phyloP scores from a whole-genome alignment of 1,284 basidiomycete species.

The Pseudozyma flocculosa region DNA sequence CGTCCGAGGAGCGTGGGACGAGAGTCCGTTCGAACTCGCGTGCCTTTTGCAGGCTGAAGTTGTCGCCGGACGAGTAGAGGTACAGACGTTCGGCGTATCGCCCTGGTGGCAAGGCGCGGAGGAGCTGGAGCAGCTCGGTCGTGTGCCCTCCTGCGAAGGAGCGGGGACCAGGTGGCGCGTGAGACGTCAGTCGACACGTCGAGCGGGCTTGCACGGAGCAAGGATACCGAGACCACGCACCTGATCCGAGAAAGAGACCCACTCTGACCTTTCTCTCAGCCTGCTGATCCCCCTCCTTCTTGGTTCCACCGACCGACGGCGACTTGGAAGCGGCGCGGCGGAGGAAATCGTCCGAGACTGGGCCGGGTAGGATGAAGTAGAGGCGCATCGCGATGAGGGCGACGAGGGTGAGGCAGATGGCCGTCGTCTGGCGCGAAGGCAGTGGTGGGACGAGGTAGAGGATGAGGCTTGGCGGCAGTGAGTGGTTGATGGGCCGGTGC shows the following conservation, averaged over 20 bases:
- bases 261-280: constrained; percentile 44
- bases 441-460: constrained; percentile 26
- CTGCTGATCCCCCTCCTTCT: too few species aligned
- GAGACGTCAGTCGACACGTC: too few species aligned
- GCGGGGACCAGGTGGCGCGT: too few species aligned
- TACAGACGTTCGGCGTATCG: constrained; percentile 79
- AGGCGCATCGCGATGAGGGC: constrained; percentile 7
- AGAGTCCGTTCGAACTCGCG: constrained; percentile 68
- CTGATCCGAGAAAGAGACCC: constrained; percentile 68
- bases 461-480: constrained; percentile 21
- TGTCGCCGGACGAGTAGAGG: constrained; percentile 78
- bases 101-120: constrained; percentile 73
- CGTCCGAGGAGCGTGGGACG: constrained; percentile 39
- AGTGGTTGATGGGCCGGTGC: constrained; percentile 23
- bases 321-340: not conserved
- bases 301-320: too few species aligned
- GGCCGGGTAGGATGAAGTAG: constrained; percentile 13
- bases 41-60: constrained; percentile 74
- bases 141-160: constrained; percentile 95
- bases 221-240: constrained; percentile 56
- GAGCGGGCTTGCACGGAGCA: too few species aligned
- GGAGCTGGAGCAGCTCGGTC: constrained; percentile 76
- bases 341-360: not conserved
- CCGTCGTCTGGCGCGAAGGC: constrained; percentile 7
- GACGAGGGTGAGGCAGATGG: not conserved